These are phyloP conservation scores for Adenanthera pavonina DNA, from an alignment of 306 rosid genomes.

Conservation along the genomic window DNA sequence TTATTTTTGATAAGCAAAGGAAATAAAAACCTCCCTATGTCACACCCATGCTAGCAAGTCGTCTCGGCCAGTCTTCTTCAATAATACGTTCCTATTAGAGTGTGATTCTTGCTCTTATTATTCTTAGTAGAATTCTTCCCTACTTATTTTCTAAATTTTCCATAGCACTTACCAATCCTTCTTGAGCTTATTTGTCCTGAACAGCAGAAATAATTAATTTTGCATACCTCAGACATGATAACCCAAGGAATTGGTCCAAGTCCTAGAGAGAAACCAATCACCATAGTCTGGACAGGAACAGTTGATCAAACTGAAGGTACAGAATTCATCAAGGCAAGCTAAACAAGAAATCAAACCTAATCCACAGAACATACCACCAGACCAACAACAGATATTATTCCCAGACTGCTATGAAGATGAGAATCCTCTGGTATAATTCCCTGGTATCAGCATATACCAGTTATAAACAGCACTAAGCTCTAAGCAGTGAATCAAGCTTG, in stretches of 20 bases:
- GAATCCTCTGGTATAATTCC: slow-evolving; percentile 51
- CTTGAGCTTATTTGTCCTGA: slow-evolving; percentile 8
- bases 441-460: slow-evolving; percentile 48
- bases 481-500: slow-evolving; percentile 30
- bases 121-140: too few species aligned
- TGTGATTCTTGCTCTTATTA: too few species aligned
- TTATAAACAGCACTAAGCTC: slow-evolving; percentile 28
- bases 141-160: too few species aligned
- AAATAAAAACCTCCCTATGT: too few species aligned
- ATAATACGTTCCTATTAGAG: too few species aligned
- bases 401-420: slow-evolving; percentile 46
- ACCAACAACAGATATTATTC: slow-evolving; percentile 65
- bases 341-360: background rate
- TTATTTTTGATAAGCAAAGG: too few species aligned
- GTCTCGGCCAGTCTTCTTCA: too few species aligned
- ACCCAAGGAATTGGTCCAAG: slow-evolving; percentile 90
- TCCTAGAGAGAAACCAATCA: slow-evolving; percentile 75
- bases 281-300: slow-evolving; percentile 57
- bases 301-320: slow-evolving; percentile 28
- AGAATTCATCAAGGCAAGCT: background rate
- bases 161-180: too few species aligned
- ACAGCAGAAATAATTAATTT: slow-evolving; percentile 13
- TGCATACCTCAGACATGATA: slow-evolving; percentile 87
- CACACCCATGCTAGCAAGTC: too few species aligned
- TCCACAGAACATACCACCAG: slow-evolving; percentile 66